These are phyloP conservation scores for Haplosporangium sp. DNA, from an alignment of 371 early-diverging fungal species.

Conservation along the genomic window DNA sequence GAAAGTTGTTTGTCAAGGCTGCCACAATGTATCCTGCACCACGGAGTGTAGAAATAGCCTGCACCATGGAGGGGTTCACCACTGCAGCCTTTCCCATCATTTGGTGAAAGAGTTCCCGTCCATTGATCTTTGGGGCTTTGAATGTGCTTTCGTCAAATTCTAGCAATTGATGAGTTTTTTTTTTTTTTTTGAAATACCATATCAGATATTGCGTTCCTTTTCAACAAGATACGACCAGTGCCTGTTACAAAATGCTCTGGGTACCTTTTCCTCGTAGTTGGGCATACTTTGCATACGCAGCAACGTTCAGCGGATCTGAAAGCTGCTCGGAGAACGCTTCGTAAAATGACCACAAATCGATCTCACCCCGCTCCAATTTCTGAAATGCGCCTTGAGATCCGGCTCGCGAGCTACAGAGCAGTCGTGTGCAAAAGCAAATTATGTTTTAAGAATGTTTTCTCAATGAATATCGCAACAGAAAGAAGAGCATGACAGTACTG, in stretches of 20 bases:
- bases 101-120: conserved; percentile 68
- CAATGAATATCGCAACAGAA: neutral
- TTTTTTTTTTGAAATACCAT: neutral
- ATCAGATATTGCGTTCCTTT: too few species aligned
- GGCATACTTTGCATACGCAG: conserved; percentile 63
- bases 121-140: conserved; percentile 64
- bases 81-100: conserved; percentile 79
- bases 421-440: neutral
- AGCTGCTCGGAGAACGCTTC: conserved; percentile 72
- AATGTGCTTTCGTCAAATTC: conserved; percentile 55
- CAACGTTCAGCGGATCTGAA: conserved; percentile 66
- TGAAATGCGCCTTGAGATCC: conserved; percentile 54
- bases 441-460: neutral
- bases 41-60: conserved; percentile 67
- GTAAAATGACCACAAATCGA: conserved; percentile 71
- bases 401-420: conserved; percentile 16
- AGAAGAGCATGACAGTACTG: conserved; percentile 9
- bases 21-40: conserved; percentile 71
- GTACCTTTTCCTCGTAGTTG: conserved; percentile 61
- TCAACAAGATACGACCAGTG: conserved; percentile 1
- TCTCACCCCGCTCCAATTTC: conserved; percentile 80
- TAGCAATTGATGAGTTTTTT: conserved; percentile 18
- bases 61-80: conserved; percentile 64
- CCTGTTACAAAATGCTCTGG: too few species aligned
- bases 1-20: conserved; percentile 86